These are phyloP conservation scores for Cylindrodendrum hubeiense DNA, from an alignment of 2,329 filamentous ascomycete species.

Conservation along the genomic window DNA sequence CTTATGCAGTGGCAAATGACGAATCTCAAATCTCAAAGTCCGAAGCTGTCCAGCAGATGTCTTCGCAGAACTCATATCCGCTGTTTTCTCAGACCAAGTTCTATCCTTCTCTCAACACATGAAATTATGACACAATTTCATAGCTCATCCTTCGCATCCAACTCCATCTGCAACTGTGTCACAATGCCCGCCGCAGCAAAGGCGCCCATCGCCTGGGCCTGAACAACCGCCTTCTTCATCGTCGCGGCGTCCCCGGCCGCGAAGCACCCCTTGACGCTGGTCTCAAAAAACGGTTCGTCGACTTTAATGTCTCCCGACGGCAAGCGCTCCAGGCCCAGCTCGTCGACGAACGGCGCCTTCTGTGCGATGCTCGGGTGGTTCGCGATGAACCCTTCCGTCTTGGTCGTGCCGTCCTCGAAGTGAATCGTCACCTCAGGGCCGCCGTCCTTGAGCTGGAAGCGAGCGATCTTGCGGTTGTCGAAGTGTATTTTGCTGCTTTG, in stretches of 20 bases:
- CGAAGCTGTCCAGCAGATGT: neutral
- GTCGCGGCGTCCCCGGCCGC: constrained; percentile 64
- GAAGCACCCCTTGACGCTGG: constrained; percentile 64
- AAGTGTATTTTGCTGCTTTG: constrained; percentile 51
- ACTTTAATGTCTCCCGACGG: constrained; percentile 58
- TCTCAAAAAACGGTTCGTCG: constrained; percentile 60
- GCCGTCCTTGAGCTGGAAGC: constrained; percentile 43
- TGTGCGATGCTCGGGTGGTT: constrained; percentile 54
- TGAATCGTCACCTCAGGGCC: constrained; percentile 50
- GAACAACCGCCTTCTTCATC: constrained; percentile 44
- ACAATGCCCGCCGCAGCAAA: constrained; percentile 45
- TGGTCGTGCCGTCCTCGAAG: constrained; percentile 54
- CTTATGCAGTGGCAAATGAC: neutral
- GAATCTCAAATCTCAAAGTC: neutral
- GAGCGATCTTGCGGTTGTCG: constrained; percentile 50
- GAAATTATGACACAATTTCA: constrained; percentile 20
- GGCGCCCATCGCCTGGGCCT: constrained; percentile 46
- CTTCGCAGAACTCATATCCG: neutral
- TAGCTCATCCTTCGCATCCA: constrained; percentile 45
- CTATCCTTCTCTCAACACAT: no score
- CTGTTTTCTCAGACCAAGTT: no score
- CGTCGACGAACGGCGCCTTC: constrained; percentile 55
- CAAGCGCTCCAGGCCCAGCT: constrained; percentile 58
- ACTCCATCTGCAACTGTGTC: constrained; percentile 42
- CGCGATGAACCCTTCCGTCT: constrained; percentile 55